Conservation (phyloP, 371 early-diverging fungal species). For the Circinella umbellata region DNA sequence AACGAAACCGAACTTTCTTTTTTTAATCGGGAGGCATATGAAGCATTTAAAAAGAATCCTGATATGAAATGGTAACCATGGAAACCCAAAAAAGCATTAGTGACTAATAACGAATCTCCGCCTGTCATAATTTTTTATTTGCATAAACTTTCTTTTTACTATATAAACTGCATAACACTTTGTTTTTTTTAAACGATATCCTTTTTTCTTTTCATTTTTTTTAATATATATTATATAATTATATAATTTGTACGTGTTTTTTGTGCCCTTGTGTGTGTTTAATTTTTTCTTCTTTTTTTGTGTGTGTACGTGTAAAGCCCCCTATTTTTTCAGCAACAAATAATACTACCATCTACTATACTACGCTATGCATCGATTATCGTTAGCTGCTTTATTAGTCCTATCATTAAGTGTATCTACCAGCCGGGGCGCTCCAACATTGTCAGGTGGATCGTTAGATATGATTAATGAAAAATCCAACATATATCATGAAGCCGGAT, state of each 20-base stretch:
- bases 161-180: background rate
- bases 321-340: too few relatives aligned
- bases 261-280: too few relatives aligned
- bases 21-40: slow-evolving; percentile 78
- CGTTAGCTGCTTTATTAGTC: background rate
- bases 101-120: too few relatives aligned
- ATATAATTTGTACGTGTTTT: too few relatives aligned
- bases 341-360: background rate
- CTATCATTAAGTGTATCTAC: background rate
- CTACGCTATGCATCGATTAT: background rate
- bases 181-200: background rate
- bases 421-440: slow-evolving; percentile 1
- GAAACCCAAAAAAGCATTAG: too few relatives aligned
- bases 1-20: slow-evolving; percentile 88
- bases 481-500: background rate
- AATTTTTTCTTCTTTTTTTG: background rate
- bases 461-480: too few relatives aligned
- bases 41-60: slow-evolving; percentile 76
- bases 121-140: background rate
- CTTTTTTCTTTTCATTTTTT: background rate
- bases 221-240: background rate
- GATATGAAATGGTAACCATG: slow-evolving; percentile 74
- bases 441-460: background rate
- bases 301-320: background rate
- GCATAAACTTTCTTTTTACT: background rate